phyloP scores from a whole-genome alignment of 371 early-diverging fungal genomes.

The Chytridium lagenaria region DNA sequence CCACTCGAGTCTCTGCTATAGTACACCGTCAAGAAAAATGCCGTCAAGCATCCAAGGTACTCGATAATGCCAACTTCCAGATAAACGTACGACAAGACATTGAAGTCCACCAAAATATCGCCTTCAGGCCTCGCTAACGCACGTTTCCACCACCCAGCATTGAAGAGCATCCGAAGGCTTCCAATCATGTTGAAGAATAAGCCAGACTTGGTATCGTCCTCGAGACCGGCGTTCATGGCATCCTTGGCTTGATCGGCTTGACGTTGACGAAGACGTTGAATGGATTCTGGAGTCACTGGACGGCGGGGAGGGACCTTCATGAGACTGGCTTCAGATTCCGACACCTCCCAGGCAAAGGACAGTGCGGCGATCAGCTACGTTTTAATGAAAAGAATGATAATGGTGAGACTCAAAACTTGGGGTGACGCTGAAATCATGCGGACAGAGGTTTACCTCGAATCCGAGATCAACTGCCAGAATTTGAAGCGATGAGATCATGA shows the following conservation, averaged over 20 bases:
- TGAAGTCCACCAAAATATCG: constrained; percentile 86
- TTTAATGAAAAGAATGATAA: not conserved
- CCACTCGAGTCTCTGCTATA: constrained; percentile 33
- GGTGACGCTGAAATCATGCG: too few relatives aligned
- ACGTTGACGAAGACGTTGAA: constrained; percentile 69
- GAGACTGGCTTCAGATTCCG: constrained; percentile 77
- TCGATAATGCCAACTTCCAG: constrained; percentile 86
- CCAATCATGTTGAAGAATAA: not conserved
- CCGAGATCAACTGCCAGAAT: constrained; percentile 93
- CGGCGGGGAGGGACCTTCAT: constrained; percentile 91
- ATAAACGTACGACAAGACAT: constrained; percentile 84
- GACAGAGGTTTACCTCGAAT: too few relatives aligned
- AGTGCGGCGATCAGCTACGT: constrained; percentile 67
- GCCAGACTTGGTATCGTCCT: constrained; percentile 47
- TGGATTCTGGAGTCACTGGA: constrained; percentile 78
- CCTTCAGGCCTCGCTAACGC: constrained; percentile 72
- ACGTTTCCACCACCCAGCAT: constrained; percentile 42
- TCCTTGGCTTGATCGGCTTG: too few relatives aligned
- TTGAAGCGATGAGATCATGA: constrained; percentile 80
- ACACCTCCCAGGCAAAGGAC: constrained; percentile 91
- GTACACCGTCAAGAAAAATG: constrained; percentile 77
- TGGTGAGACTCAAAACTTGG: constrained; percentile 53
- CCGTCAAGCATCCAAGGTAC: constrained; percentile 71
- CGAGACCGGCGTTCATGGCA: constrained; percentile 23
- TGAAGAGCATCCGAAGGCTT: constrained; percentile 44